Evolutionary conservation across 2,329 filamentous ascomycete genomes (phyloP).

Genomic region (Penicillium sp.): DNA sequence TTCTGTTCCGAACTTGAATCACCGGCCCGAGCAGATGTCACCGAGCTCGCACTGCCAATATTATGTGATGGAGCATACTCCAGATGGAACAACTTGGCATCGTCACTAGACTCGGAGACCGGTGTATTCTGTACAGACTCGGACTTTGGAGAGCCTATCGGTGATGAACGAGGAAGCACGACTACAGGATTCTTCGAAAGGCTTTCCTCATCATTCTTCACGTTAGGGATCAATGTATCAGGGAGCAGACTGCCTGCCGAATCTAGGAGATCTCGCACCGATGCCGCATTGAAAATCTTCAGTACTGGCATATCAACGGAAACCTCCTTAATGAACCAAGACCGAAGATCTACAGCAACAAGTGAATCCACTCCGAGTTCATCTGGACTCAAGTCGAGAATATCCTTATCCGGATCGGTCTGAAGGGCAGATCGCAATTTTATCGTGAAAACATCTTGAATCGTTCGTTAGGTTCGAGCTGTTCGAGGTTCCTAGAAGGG

Average conservation of each 20-base stretch:
- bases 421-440: conserved; percentile 22
- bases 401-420: conserved; percentile 12
- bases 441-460: conserved; percentile 14
- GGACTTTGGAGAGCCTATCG: not conserved
- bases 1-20: conserved; percentile 18
- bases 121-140: not conserved
- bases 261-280: conserved; percentile 18
- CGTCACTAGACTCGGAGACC: not conserved
- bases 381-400: conserved; percentile 20
- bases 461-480: not conserved
- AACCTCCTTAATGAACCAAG: conserved; percentile 27
- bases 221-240: conserved; percentile 11
- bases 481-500: not conserved
- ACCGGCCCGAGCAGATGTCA: conserved; percentile 4
- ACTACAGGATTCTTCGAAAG: not conserved
- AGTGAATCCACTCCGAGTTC: conserved; percentile 28
- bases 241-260: conserved; percentile 12
- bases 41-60: conserved; percentile 7
- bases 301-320: conserved; percentile 25
- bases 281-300: conserved; percentile 25
- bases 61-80: not conserved
- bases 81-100: conserved; percentile 3
- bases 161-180: not conserved
- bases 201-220: not conserved
- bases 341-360: conserved; percentile 27